phyloP scores from a whole-genome alignment of 2,329 filamentous ascomycete species.

The Aspergillus tanneri region DNA sequence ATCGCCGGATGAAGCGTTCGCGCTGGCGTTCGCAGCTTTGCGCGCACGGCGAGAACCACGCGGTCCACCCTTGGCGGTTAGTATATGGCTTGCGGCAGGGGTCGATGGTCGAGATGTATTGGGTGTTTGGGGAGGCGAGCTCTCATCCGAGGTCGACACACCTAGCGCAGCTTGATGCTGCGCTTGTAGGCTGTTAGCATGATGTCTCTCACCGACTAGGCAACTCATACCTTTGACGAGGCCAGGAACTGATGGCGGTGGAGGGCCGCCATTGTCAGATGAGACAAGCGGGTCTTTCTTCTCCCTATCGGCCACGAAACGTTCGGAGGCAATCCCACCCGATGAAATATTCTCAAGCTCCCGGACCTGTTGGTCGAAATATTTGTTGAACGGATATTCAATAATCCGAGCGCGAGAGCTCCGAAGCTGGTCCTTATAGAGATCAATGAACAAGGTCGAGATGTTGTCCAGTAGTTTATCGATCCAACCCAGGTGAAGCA shows the following conservation, averaged over 20 bases:
- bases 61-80: conserved; percentile 73
- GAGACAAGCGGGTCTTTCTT: conserved; percentile 49
- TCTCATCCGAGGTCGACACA: conserved; percentile 60
- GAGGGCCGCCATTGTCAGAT: conserved; percentile 51
- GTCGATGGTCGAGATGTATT: conserved; percentile 77
- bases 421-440: conserved; percentile 85
- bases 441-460: conserved; percentile 82
- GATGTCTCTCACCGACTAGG: neutral
- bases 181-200: conserved; percentile 34
- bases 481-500: conserved; percentile 94
- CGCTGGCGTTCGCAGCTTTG: conserved; percentile 58
- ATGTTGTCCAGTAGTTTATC: conserved; percentile 96
- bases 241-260: conserved; percentile 53
- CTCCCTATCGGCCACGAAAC: conserved; percentile 38
- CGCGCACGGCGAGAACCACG: conserved; percentile 76
- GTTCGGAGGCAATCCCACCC: conserved; percentile 47
- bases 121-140: conserved; percentile 68
- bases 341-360: conserved; percentile 61
- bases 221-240: conserved; percentile 48
- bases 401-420: conserved; percentile 75
- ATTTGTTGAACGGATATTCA: conserved; percentile 83
- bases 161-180: conserved; percentile 46
- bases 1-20: conserved; percentile 72
- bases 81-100: conserved; percentile 63
- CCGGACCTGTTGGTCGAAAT: conserved; percentile 89